Base-by-base conservation (phyloP, 805 yeast species). In the Candida pini region DNA sequence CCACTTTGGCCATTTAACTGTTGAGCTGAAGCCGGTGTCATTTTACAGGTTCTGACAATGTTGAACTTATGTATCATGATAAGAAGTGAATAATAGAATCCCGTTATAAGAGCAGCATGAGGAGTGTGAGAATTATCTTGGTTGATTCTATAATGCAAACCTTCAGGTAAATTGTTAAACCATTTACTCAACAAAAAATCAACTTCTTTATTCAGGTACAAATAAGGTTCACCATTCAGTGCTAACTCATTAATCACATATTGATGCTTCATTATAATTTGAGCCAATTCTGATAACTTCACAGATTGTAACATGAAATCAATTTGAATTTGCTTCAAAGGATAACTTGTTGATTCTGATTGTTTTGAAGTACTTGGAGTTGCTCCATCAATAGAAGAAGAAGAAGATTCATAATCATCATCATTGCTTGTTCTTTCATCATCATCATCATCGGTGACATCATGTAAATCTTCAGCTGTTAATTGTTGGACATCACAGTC, bases 401-500 rank as follows among this genome's bases (percentile, higher is more conserved):
- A n/a, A n/a, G n/a, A n/a, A n/a, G n/a, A n/a, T 32, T 71, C 68
- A 45, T 63, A 71, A 9, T 29, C 34, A n/a, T 22, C 21, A 26
- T 26, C 28, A n/a, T 26, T 15, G 23, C 10, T 10, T 20, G 26
- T 10, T 23, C 8, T 5, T 23, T 12, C 6, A 12, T 26, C 35
- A 32, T 20, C 22, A 19, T 32, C 19, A 9, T 19, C 24, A 6
- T 32, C 23, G 5, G 14, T 18, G 45, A 74, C 77, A 4, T 77
- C 78, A 32, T 71, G 63, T 41, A 82, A 76, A 54, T 83, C 90
- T 0, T 73, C 81, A 14, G 66, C 53, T 1, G 73, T 66, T 18
- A 83, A 54, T 82, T 80, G 78, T 13, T 78, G 78, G 12, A 81
- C 85, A 52, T 83, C 89, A 53, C 84, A 78, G 51, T 82, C 90